Evolutionary conservation across 2,329 filamentous ascomycete genomes (phyloP).

Genomic region (Colletotrichum higginsianum): DNA sequence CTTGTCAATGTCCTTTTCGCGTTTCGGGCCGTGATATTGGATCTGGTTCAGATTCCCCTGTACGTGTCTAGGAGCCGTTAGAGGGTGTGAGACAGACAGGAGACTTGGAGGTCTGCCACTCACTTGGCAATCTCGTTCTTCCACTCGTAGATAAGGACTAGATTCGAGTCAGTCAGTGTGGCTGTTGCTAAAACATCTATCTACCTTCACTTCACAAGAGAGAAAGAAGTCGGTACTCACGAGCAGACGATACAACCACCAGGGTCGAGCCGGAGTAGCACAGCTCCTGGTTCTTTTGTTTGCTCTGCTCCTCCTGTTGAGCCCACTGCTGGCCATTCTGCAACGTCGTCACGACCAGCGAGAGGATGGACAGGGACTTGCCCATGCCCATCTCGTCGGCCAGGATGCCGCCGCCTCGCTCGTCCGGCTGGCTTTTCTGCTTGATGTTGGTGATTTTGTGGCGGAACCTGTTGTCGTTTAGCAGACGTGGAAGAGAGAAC

Average conservation of each 20-base stretch:
- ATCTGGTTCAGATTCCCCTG: conserved; percentile 47
- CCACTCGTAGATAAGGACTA: conserved; percentile 60
- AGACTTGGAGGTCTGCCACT: conserved; percentile 9
- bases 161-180: conserved; percentile 31
- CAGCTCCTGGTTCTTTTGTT: conserved; percentile 39
- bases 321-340: conserved; percentile 55
- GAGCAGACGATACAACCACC: conserved; percentile 60
- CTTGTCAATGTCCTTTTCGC: conserved; percentile 45
- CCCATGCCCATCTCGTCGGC: conserved; percentile 75
- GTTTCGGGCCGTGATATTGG: conserved; percentile 55
- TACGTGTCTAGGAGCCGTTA: conserved; percentile 51
- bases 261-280: conserved; percentile 57
- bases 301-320: conserved; percentile 38
- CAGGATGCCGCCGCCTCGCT: conserved; percentile 63
- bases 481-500: not conserved
- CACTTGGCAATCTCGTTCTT: conserved; percentile 55
- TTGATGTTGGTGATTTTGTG: conserved; percentile 59
- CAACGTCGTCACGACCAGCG: conserved; percentile 61
- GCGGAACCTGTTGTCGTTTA: conserved; percentile 48
- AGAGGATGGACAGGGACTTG: conserved; percentile 68
- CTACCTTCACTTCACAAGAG: no score
- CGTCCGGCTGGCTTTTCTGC: conserved; percentile 46
- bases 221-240: conserved; percentile 47
- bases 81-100: not conserved
- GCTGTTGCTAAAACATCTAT: not conserved